A percentile compares a stretch with the other conserved stretches of the same genome.
phyloP scores from a whole-genome alignment of 768 basidiomycete species.

The Saitozyma podzolica region DNA sequence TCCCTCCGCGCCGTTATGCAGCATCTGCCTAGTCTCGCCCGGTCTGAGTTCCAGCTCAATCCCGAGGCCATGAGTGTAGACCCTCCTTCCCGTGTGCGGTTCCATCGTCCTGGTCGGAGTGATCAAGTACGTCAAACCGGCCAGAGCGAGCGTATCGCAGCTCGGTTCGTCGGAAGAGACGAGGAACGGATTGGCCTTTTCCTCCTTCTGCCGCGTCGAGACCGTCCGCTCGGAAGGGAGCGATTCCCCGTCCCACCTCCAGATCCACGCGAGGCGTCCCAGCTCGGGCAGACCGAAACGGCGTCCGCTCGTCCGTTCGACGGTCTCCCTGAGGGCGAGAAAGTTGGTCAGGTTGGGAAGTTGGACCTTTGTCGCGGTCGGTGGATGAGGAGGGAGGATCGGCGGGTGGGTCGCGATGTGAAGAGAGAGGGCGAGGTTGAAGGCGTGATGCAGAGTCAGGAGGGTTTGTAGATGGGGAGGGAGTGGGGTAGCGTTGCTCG shows the following conservation, averaged over 20 bases:
- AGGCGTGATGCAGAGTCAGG: slow-evolving; percentile 41
- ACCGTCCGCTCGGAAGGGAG: slow-evolving; percentile 26
- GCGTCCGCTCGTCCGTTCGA: slow-evolving; percentile 41
- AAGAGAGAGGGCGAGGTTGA: slow-evolving; percentile 48
- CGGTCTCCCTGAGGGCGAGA: slow-evolving; percentile 39
- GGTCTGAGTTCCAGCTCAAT: slow-evolving; percentile 43
- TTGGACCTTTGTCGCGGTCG: slow-evolving; percentile 26
- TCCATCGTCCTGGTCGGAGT: slow-evolving; percentile 47
- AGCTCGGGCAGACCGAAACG: slow-evolving; percentile 47
- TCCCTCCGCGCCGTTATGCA: slow-evolving; percentile 40
- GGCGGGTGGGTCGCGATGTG: slow-evolving; percentile 50
- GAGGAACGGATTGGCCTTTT: slow-evolving; percentile 45
- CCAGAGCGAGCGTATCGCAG: slow-evolving; percentile 8
- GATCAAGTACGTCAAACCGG: slow-evolving; percentile 36
- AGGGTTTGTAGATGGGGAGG: slow-evolving; percentile 49
- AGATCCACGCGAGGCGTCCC: slow-evolving; percentile 46
- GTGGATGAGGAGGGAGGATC: slow-evolving; percentile 45
- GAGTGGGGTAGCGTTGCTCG: slow-evolving; percentile 12
- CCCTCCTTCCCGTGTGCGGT: slow-evolving; percentile 28
- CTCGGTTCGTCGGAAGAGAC: slow-evolving; percentile 10
- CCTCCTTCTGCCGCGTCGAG: slow-evolving; percentile 15
- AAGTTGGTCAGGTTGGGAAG: slow-evolving; percentile 46
- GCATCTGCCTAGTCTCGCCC: slow-evolving; percentile 44
- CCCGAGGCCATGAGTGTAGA: slow-evolving; percentile 49
- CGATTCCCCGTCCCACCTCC: slow-evolving; percentile 44